Evolutionary conservation across 176 grass and related monocot genomes (phyloP).

Genomic region (Lolium rigidum): DNA sequence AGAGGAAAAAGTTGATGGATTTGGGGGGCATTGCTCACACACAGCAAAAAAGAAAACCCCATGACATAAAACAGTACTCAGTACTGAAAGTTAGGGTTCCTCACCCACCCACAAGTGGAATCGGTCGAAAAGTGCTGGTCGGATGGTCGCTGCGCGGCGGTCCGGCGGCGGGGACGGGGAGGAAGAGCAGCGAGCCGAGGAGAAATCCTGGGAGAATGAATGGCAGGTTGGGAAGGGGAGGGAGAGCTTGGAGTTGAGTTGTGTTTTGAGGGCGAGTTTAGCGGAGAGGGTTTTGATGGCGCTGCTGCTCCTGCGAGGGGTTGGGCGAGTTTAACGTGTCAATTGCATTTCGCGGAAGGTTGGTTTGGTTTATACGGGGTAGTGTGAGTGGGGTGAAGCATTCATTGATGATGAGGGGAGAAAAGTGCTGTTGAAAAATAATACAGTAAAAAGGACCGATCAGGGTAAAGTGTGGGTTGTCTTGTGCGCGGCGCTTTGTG

Average conservation of each 20-base stretch:
- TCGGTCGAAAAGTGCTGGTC: not conserved
- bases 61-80: not conserved
- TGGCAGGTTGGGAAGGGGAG: not conserved
- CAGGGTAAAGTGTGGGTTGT: no score
- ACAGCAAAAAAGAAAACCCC: not conserved
- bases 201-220: not conserved
- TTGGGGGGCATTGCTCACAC: not conserved
- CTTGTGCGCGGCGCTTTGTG: no score
- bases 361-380: no score
- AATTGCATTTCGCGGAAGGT: no score
- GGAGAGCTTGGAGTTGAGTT: no score
- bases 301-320: no score
- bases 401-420: no score
- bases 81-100: not conserved
- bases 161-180: not conserved
- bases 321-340: no score
- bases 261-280: conserved; percentile 1
- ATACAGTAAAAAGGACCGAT: no score
- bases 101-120: not conserved
- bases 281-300: not conserved
- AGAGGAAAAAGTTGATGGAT: not conserved
- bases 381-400: no score
- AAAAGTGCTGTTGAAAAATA: no score
- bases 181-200: not conserved
- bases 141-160: not conserved